phyloP scores from a whole-genome alignment of 768 basidiomycete genomes.

The Exidia glandulosa region DNA sequence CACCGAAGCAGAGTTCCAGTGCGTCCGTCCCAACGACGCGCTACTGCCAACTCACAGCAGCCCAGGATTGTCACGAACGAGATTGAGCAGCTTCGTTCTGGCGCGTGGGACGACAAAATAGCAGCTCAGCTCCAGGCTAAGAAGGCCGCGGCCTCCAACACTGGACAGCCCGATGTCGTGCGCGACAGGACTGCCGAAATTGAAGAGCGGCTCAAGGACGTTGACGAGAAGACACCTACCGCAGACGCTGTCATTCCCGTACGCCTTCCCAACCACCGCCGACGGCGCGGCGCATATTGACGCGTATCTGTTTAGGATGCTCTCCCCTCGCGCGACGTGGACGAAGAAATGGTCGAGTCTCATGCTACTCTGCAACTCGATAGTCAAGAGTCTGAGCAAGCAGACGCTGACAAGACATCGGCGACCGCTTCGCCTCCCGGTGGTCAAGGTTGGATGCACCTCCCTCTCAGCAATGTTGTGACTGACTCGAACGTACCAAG shows the following conservation, averaged over 20 bases:
- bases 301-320: no score
- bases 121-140: slow-evolving; percentile 20
- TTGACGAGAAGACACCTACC: neutral
- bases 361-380: neutral
- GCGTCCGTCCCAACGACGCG: slow-evolving; percentile 10
- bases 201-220: neutral
- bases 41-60: neutral
- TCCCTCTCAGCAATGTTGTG: neutral
- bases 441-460: neutral
- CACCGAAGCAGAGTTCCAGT: slow-evolving; percentile 78
- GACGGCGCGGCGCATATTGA: no score
- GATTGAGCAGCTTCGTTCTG: slow-evolving; percentile 65
- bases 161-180: slow-evolving; percentile 10
- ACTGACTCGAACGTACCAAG: no score
- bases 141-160: slow-evolving; percentile 14
- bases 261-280: no score
- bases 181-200: neutral
- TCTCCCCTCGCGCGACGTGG: neutral
- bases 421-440: neutral
- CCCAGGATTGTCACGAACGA: slow-evolving; percentile 57
- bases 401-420: neutral
- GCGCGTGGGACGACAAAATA: slow-evolving; percentile 50
- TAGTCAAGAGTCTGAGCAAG: neutral
- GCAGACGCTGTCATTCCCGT: no score
- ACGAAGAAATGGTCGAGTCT: neutral